These are phyloP conservation scores for Colletotrichum tropicicola DNA, from an alignment of 2,329 filamentous ascomycete species.

Conservation along the genomic window DNA sequence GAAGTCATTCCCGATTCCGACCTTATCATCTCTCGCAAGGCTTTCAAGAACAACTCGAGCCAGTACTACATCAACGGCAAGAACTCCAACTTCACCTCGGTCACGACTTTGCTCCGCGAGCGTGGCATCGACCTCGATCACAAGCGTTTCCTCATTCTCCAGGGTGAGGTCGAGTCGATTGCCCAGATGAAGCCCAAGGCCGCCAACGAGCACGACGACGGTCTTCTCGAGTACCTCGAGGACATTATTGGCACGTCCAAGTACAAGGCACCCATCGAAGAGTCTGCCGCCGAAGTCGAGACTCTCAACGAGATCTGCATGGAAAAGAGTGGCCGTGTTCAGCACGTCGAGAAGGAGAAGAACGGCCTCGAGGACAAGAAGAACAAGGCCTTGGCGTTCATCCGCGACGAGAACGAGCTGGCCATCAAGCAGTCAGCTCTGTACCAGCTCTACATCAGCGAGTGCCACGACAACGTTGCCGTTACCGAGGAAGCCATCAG, in stretches of 20 bases:
- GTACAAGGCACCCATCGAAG: constrained; percentile 97
- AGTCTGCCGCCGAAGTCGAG: constrained; percentile 90
- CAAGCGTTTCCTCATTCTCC: constrained; percentile 96
- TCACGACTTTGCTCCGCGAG: constrained; percentile 86
- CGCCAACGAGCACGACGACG: constrained; percentile 93
- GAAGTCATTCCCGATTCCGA: constrained; percentile 85
- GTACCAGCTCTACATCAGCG: constrained; percentile 90
- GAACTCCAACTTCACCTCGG: constrained; percentile 89
- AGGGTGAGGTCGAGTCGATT: constrained; percentile 98
- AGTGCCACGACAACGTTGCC: constrained; percentile 87
- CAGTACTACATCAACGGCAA: constrained; percentile 97
- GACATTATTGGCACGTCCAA: constrained; percentile 99
- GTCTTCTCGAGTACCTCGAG: constrained; percentile 94
- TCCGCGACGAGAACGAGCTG: constrained; percentile 93
- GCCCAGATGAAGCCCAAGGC: constrained; percentile 99
- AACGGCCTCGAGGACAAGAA: constrained; percentile 95
- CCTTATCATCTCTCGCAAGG: constrained; percentile 87
- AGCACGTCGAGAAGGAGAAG: constrained; percentile 98
- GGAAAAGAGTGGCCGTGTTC: constrained; percentile 94
- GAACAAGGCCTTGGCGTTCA: constrained; percentile 87
- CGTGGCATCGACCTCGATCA: constrained; percentile 95
- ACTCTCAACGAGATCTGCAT: constrained; percentile 92
- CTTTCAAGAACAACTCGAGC: constrained; percentile 98
- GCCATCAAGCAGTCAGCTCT: constrained; percentile 88
- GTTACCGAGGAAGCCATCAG: constrained; percentile 89